Percentiles rank a stretch among this genome's conserved stretches.
Evolutionary conservation across 176 grass and related monocot genomes (phyloP).

Genomic region (Urochloa ruziziensis): DNA sequence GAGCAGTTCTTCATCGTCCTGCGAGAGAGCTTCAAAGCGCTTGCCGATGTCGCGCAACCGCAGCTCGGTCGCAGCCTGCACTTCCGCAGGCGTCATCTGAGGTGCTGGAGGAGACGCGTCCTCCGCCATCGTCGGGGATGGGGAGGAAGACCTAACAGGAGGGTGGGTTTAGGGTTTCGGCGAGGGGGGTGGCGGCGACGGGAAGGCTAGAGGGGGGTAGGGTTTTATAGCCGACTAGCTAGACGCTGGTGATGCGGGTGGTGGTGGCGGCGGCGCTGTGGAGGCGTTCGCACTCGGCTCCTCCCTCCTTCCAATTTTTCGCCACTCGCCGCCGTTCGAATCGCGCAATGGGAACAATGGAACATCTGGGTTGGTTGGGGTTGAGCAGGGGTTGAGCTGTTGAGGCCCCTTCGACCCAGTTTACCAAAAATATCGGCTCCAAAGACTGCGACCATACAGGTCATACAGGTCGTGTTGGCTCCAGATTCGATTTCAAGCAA

Average conservation of each 20-base stretch:
- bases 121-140: background rate
- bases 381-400: background rate
- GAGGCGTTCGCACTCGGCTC: background rate
- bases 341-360: background rate
- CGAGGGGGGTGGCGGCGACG: background rate
- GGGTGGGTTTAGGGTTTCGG: slow-evolving; percentile 44
- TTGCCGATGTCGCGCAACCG: slow-evolving; percentile 49
- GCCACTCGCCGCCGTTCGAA: background rate
- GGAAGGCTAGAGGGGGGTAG: background rate
- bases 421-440: background rate
- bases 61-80: slow-evolving; percentile 44
- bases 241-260: background rate
- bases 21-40: slow-evolving; percentile 36
- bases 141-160: background rate
- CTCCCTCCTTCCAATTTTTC: background rate
- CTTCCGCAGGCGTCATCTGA: background rate
- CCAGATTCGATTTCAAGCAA: background rate
- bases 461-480: background rate
- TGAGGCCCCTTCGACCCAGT: background rate
- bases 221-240: background rate
- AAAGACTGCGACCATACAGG: background rate
- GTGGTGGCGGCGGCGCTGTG: background rate
- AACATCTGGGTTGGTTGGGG: background rate
- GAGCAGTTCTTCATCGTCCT: slow-evolving; percentile 30
- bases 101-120: background rate